Evolutionary conservation across 148 eudicot genomes (phyloP), one percentile per base, ranked within the genome.

Genomic region (Pouteria glomerata): DNA sequence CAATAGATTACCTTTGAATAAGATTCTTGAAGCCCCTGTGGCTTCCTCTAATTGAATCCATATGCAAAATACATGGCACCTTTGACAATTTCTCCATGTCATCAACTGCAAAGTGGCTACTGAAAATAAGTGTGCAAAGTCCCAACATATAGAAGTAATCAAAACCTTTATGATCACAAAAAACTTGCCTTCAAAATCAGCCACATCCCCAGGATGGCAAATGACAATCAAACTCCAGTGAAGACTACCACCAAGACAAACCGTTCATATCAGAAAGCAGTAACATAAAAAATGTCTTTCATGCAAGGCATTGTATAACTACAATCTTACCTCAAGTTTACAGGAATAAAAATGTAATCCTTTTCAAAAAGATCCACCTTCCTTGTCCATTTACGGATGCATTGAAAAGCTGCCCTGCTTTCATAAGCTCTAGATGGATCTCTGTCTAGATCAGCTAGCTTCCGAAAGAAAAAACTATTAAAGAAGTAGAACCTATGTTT

Each of bases 201-300:
- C 79, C 72, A 85, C 87, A 77, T 85, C 90, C 66, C 97, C 94
- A 37, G 94, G 94, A 81, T 88, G 92, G 80, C 97, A 93, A 50
- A 93, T 78, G 44, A 93, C 81, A 76, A 93, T 80, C 85, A 93
- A 82, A 83, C 98, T 93, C 98, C 98, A 93, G 74, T 93, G 98
- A 44, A 88, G 83, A 78, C 98, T 93, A 82, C 41, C 68, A 81
- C 55, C 19, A 62, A 56, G 34, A 53, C 47, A 53, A 61, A 66
- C 59, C 75, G 39, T 21, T 10, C 24, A 50, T n/a, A 34, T 65
- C 30, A 63, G 67, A 27, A 14, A 39, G 39, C 0, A 29, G 19
- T 59, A 74, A 73, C 11, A 30, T 39, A 53, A 39, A 42, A 37
- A 58, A 42, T 71, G 16, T 64, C 29, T 30, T 51, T 53, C 41